A percentile compares a stretch with the other conserved stretches of the same genome.
These are phyloP conservation scores for Aspergillus chevalieri DNA, from an alignment of 2,329 filamentous ascomycete species.

Conservation along the genomic window DNA sequence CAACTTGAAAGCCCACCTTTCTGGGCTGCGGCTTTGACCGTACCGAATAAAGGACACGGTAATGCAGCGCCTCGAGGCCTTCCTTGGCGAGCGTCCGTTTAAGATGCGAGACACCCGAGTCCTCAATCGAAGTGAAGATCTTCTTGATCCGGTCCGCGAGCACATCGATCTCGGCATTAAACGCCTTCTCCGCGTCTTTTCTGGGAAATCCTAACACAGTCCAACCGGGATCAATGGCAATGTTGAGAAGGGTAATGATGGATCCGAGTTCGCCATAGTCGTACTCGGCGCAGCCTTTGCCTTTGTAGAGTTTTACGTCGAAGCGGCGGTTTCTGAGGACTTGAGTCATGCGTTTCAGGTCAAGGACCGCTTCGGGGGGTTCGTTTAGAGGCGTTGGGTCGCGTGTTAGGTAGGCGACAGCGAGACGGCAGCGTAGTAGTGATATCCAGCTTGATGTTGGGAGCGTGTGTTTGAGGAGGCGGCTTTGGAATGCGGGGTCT, in stretches of 20 bases:
- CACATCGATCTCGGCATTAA: slow-evolving; percentile 66
- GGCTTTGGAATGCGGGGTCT: slow-evolving; percentile 33
- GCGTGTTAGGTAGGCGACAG: slow-evolving; percentile 29
- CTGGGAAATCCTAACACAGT: slow-evolving; percentile 26
- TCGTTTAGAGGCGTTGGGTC: slow-evolving; percentile 23
- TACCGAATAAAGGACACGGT: slow-evolving; percentile 65
- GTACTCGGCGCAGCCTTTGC: slow-evolving; percentile 18
- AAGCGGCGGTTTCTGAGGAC: slow-evolving; percentile 28
- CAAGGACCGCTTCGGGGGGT: slow-evolving; percentile 19
- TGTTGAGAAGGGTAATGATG: slow-evolving; percentile 62
- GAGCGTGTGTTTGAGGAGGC: slow-evolving; percentile 35
- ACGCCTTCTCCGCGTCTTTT: slow-evolving; percentile 41
- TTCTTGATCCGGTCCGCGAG: slow-evolving; percentile 55
- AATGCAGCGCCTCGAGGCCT: slow-evolving; percentile 65
- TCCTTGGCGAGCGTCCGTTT: slow-evolving; percentile 71
- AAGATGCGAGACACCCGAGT: slow-evolving; percentile 66
- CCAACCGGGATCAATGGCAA: slow-evolving; percentile 63
- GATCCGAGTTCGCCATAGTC: slow-evolving; percentile 65
- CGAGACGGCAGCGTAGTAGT: slow-evolving; percentile 37
- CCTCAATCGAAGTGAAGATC: slow-evolving; percentile 59
- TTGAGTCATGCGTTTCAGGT: slow-evolving; percentile 24
- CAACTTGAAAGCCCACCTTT: slow-evolving; percentile 36
- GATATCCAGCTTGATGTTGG: slow-evolving; percentile 32
- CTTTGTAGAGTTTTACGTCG: slow-evolving; percentile 22
- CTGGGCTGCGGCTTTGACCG: slow-evolving; percentile 57